These are phyloP conservation scores for Phellopilus nigrolimitatus DNA, from an alignment of 1,284 basidiomycete genomes.

Conservation along the genomic window DNA sequence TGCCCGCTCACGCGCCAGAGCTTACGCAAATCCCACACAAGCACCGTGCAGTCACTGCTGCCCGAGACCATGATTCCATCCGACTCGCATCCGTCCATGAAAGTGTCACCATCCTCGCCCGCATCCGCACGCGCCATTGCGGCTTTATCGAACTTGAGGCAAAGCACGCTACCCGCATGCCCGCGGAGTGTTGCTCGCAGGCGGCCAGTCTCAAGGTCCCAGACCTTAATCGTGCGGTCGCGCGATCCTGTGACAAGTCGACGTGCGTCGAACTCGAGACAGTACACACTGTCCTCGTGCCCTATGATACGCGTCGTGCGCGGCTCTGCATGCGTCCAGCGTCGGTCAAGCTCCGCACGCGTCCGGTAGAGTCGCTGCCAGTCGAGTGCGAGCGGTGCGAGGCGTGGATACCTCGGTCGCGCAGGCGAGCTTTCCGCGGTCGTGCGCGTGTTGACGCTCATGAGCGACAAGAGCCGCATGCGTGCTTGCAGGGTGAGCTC, in stretches of 20 bases:
- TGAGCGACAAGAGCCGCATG: slow-evolving; percentile 13
- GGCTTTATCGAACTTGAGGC: slow-evolving; percentile 68
- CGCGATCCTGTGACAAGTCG: slow-evolving; percentile 84
- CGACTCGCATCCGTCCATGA: slow-evolving; percentile 9
- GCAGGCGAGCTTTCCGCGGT: slow-evolving; percentile 9
- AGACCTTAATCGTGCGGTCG: slow-evolving; percentile 76
- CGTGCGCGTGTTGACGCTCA: slow-evolving; percentile 10
- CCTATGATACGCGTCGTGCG: slow-evolving; percentile 48
- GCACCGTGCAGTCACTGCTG: slow-evolving; percentile 73
- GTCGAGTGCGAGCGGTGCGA: slow-evolving; percentile 45
- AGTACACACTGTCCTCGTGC: slow-evolving; percentile 73
- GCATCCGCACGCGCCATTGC: slow-evolving; percentile 22
- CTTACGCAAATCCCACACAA: slow-evolving; percentile 66
- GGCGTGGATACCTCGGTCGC: slow-evolving; percentile 4
- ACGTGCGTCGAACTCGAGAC: slow-evolving; percentile 66
- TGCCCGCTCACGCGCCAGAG: slow-evolving; percentile 21
- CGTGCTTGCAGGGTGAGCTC: background rate
- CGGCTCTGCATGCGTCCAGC: slow-evolving; percentile 55
- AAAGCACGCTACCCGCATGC: slow-evolving; percentile 78
- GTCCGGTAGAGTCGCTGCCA: slow-evolving; percentile 56
- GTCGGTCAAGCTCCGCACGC: slow-evolving; percentile 49
- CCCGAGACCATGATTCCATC: slow-evolving; percentile 75
- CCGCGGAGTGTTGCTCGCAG: slow-evolving; percentile 60
- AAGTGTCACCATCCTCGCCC: slow-evolving; percentile 26
- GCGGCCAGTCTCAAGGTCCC: slow-evolving; percentile 61